phyloP scores from a whole-genome alignment of 129 eudicot genomes.

The Apium graveolens region DNA sequence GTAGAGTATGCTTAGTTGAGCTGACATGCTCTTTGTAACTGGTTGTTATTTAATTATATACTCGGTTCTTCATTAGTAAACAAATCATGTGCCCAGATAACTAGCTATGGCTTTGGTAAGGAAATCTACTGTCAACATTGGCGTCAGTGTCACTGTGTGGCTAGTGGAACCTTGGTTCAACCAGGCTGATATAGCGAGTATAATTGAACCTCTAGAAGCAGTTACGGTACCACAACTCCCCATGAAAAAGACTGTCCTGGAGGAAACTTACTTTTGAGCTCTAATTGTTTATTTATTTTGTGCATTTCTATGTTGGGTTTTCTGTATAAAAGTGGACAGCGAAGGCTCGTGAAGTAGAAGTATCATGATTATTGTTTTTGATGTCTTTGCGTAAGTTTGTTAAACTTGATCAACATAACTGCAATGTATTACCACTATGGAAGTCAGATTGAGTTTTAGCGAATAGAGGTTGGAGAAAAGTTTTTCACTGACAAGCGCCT shows the following conservation, averaged over 20 bases:
- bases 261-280: background rate
- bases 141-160: background rate
- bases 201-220: background rate
- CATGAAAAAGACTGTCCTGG: background rate
- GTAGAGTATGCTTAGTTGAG: background rate
- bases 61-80: background rate
- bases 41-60: background rate
- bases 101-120: background rate
- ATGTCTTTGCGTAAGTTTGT: background rate
- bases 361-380: background rate
- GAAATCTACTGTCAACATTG: background rate
- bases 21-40: constrained; percentile 1
- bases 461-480: background rate
- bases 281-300: background rate
- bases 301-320: no score
- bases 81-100: background rate
- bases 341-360: no score
- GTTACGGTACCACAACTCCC: background rate
- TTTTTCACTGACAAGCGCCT: background rate
- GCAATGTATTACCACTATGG: background rate
- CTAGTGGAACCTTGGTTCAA: background rate
- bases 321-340: no score
- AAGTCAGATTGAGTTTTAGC: background rate
- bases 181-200: background rate
- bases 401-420: background rate